A percentile compares a stretch with the other conserved stretches of the same genome.
phyloP scores from a whole-genome alignment of 164 flowering plant species.

The Santalum album region DNA sequence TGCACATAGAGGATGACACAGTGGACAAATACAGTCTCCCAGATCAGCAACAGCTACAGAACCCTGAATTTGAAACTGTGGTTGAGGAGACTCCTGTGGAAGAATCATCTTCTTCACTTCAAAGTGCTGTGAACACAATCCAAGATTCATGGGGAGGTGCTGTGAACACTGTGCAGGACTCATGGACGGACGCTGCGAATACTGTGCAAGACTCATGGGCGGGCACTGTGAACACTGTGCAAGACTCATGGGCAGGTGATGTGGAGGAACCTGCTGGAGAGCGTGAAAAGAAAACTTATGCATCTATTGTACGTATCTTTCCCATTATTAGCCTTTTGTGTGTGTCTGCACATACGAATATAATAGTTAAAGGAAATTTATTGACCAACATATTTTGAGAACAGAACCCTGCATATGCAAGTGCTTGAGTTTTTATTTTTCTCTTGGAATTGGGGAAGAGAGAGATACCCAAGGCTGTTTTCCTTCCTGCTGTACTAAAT shows the following conservation, averaged over 20 bases:
- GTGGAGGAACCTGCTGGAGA: background rate
- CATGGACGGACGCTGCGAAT: too few relatives aligned
- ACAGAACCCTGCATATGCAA: too few relatives aligned
- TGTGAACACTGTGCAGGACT: too few relatives aligned
- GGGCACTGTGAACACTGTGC: too few relatives aligned
- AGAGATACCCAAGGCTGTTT: too few relatives aligned
- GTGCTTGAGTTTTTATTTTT: too few relatives aligned
- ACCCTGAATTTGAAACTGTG: background rate
- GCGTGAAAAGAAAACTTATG: background rate
- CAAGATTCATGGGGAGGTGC: too few relatives aligned
- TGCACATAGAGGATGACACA: background rate
- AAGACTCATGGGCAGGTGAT: background rate
- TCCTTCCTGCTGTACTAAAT: background rate
- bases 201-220: too few relatives aligned
- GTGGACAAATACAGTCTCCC: conserved; percentile 1
- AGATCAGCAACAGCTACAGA: background rate
- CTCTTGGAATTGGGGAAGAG: background rate
- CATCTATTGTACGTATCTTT: background rate
- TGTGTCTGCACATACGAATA: too few relatives aligned
- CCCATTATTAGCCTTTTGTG: background rate
- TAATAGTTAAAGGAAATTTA: too few relatives aligned
- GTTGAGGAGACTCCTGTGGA: background rate
- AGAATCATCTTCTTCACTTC: background rate
- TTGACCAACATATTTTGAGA: too few relatives aligned
- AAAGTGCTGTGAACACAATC: background rate